Conservation (phyloP, 2,329 filamentous ascomycete species). For the Coniochaeta sp. region DNA sequence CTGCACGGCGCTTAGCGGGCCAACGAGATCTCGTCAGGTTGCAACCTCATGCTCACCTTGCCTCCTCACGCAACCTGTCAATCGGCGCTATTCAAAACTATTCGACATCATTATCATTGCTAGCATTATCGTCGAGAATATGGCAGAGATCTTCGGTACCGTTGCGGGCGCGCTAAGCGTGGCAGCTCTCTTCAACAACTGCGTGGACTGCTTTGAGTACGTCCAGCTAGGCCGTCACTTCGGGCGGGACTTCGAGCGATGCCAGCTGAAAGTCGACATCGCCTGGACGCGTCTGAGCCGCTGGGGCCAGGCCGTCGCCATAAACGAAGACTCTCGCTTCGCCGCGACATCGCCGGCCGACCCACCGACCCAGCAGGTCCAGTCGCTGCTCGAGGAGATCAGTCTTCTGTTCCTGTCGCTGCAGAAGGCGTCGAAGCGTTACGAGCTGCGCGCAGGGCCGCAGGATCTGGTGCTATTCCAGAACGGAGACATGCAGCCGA, state of each 20-base stretch:
- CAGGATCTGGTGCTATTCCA: conserved; percentile 5
- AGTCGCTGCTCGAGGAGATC: conserved; percentile 17
- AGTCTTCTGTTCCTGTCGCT: conserved; percentile 14
- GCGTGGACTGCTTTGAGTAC: conserved; percentile 31
- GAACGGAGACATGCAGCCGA: conserved; percentile 1
- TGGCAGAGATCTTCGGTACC: conserved; percentile 14
- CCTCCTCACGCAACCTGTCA: not conserved
- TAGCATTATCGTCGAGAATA: conserved; percentile 5
- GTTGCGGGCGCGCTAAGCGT: conserved; percentile 13
- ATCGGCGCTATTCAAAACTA: not conserved
- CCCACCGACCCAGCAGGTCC: conserved; percentile 6
- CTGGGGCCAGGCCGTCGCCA: conserved; percentile 24
- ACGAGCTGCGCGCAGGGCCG: conserved; percentile 8
- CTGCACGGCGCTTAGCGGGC: not conserved
- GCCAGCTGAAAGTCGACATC: conserved; percentile 23
- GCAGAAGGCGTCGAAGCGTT: conserved; percentile 15
- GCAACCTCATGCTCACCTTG: not conserved
- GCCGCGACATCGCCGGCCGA: conserved; percentile 7
- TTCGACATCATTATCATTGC: not conserved
- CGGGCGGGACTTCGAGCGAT: conserved; percentile 23
- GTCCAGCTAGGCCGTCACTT: conserved; percentile 28
- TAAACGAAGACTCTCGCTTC: conserved; percentile 20
- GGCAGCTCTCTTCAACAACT: conserved; percentile 26
- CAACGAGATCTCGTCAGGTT: not conserved
- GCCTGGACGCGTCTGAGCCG: conserved; percentile 21